phyloP scores from a whole-genome alignment of 78 protist species.

The Planoprotostelium fungivorum region DNA sequence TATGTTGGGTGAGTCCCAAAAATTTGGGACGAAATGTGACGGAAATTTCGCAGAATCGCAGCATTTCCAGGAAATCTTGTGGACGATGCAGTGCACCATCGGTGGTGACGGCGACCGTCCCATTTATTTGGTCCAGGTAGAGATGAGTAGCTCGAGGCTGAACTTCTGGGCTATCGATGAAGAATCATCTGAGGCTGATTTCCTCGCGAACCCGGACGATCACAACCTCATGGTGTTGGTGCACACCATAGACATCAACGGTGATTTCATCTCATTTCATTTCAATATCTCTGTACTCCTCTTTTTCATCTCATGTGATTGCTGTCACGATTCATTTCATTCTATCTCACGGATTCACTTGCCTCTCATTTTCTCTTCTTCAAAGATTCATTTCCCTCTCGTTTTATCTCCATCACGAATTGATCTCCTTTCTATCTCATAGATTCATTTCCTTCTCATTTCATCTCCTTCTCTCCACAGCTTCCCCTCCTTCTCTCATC shows the following conservation, averaged over 20 bases:
- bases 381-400: too few species aligned
- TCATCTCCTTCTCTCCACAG: too few species aligned
- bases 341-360: too few species aligned
- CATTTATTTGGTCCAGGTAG: background rate
- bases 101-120: background rate
- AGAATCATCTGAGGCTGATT: background rate
- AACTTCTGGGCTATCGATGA: background rate
- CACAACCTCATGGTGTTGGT: background rate
- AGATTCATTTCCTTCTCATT: too few species aligned
- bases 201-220: background rate
- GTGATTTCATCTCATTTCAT: background rate
- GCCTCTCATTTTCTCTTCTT: too few species aligned
- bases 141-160: background rate
- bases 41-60: background rate
- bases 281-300: too few species aligned
- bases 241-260: background rate
- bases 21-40: too few species aligned
- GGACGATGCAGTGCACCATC: background rate
- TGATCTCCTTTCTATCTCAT: too few species aligned
- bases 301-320: too few species aligned
- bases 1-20: background rate
- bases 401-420: too few species aligned
- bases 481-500: too few species aligned
- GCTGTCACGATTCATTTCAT: too few species aligned
- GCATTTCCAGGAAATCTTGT: background rate